These are phyloP conservation scores for Saccharum hybrid DNA, from an alignment of 202 grass and related monocot genomes.

Conservation along the genomic window DNA sequence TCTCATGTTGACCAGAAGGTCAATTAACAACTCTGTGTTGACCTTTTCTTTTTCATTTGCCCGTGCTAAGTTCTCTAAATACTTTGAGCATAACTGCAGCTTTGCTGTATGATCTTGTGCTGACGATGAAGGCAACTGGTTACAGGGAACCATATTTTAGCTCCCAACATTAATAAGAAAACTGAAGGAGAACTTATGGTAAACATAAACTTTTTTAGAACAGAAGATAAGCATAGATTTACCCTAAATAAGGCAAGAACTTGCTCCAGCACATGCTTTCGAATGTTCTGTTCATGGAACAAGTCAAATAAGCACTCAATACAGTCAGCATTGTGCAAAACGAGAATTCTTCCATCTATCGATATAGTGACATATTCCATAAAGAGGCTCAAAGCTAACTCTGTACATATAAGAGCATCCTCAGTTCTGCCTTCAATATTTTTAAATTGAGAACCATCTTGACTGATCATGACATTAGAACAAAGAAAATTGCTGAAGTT, in stretches of 20 bases:
- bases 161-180: conserved; percentile 29
- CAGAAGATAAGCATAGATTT: conserved; percentile 7
- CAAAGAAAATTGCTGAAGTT: conserved; percentile 64
- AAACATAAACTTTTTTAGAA: conserved; percentile 9
- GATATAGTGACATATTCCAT: conserved; percentile 78
- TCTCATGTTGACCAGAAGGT: conserved; percentile 70
- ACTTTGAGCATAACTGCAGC: conserved; percentile 85
- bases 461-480: conserved; percentile 42
- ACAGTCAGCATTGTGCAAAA: conserved; percentile 82
- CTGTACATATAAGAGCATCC: conserved; percentile 59
- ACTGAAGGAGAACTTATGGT: conserved; percentile 4
- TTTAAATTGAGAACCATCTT: conserved; percentile 44
- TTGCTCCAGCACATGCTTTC: conserved; percentile 76
- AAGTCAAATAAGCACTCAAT: conserved; percentile 86
- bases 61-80: conserved; percentile 79
- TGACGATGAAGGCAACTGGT: conserved; percentile 70
- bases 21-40: conserved; percentile 60
- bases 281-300: conserved; percentile 78
- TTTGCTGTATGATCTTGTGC: conserved; percentile 80
- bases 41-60: conserved; percentile 81
- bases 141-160: conserved; percentile 47
- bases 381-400: conserved; percentile 87
- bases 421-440: conserved; percentile 47
- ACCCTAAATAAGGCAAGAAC: conserved; percentile 89
- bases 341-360: conserved; percentile 62